Evolutionary conservation across 1,139 yeast genomes (phyloP).

Genomic region (Magnusiomyces fungicola): DNA sequence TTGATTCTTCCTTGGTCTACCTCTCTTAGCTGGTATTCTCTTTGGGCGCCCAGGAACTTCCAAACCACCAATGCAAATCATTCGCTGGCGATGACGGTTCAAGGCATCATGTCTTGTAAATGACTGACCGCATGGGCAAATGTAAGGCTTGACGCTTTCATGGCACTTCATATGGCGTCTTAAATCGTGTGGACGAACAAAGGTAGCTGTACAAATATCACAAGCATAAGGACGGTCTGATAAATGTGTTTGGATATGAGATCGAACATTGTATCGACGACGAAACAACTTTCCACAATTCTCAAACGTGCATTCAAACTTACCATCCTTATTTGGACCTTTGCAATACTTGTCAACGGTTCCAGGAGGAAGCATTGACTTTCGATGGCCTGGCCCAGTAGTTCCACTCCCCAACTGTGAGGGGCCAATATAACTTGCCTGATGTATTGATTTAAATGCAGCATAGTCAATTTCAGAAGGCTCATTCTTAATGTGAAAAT

Average conservation of each 20-base stretch:
- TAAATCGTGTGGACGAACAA: slow-evolving; percentile 88
- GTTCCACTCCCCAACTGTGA: too few relatives aligned
- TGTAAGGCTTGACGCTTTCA: slow-evolving; percentile 55
- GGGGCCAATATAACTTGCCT: too few relatives aligned
- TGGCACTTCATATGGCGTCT: slow-evolving; percentile 88
- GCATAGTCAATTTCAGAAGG: too few relatives aligned
- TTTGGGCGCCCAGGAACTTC: slow-evolving; percentile 34
- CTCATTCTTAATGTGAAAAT: too few relatives aligned
- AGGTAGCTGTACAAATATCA: slow-evolving; percentile 51
- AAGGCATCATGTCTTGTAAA: slow-evolving; percentile 88
- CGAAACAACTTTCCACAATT: slow-evolving; percentile 81
- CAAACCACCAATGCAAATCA: slow-evolving; percentile 70
- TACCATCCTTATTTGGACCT: slow-evolving; percentile 64
- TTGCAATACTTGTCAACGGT: slow-evolving; percentile 75
- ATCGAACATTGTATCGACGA: slow-evolving; percentile 86
- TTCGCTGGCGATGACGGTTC: slow-evolving; percentile 68
- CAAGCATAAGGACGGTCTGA: slow-evolving; percentile 84
- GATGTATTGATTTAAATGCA: too few relatives aligned
- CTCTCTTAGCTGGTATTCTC: slow-evolving; percentile 20
- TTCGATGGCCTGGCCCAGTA: slow-evolving; percentile 25
- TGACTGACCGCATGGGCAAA: slow-evolving; percentile 87
- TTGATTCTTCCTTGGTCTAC: slow-evolving; percentile 2
- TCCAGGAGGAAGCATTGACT: slow-evolving; percentile 80
- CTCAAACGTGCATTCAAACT: slow-evolving; percentile 66
- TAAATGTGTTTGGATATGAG: slow-evolving; percentile 94